Evolutionary conservation across 345 rosid species (phyloP), one percentile per base, ranked within the genome.

Genomic region (Hevea brasiliensis): DNA sequence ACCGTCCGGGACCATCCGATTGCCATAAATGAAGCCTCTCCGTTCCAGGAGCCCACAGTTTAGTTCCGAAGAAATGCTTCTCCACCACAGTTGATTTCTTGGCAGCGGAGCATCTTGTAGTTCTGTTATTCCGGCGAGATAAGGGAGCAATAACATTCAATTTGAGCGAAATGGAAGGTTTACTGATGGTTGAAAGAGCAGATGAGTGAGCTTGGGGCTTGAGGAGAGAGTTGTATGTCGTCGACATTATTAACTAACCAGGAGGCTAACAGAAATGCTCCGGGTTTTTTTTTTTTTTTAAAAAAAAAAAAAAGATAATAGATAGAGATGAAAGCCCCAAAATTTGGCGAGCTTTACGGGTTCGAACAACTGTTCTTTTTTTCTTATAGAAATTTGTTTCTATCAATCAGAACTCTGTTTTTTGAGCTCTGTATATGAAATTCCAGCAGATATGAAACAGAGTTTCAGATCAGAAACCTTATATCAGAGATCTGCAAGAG

Each of bases 1-100:
- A 78, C 73, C 80, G 75, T 7, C 97, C 91, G 5, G 97, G 96
- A 15, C 98, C 99, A 7, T 88, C 97, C 53, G 93, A 85, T 63
- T 79, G 85, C 98, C 96, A 91, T 1, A 91, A 73, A 65, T 82
- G 91, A 55, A 87, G 76, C 61, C 80, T 89, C 82, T 88, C 93
- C 55, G 86, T 76, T 61, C 87, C 86, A 65, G 85, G 74, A 48
- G 78, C 75, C 65, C 85, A 70, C 59, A 90, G 41, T 57, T 84
- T 84, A 14, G 83, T 58, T 32, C 96, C 98, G 18, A 90, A 71
- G 60, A 88, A 81, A 6, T 71, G 85, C 67, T 74, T 89, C 70
- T 88, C 89, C 65, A 76, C 23, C 23, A 26, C 70, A 18, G 72
- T 35, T 32, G 85, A 64, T 63, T 72, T 83, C 72, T 61, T 69